Evolutionary conservation across 106 monocot species (phyloP).

Genomic region (Dactylorhiza incarnata): DNA sequence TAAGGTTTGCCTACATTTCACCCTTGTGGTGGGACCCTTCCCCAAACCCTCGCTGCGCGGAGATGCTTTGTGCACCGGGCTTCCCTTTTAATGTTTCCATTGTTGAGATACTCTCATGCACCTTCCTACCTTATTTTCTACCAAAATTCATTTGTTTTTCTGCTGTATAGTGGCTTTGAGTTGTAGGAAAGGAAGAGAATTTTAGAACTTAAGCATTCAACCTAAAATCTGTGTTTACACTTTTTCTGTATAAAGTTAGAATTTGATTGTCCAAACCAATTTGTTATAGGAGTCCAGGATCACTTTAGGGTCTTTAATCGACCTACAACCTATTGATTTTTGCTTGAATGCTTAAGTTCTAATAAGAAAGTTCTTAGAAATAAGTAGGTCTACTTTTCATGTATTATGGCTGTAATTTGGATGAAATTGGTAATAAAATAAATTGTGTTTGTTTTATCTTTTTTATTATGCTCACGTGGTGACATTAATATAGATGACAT

Average conservation of each 20-base stretch:
- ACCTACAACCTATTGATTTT: no score
- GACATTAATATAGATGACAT: not conserved
- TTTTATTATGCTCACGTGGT: not conserved
- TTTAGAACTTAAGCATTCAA: no score
- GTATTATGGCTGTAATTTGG: not conserved
- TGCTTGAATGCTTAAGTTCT: no score
- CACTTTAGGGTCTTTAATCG: no score
- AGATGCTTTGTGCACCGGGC: no score
- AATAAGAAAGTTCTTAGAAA: not conserved
- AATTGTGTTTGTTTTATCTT: not conserved
- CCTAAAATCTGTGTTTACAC: no score
- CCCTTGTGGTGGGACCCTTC: no score
- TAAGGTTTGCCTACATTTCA: no score
- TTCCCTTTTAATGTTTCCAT: not conserved
- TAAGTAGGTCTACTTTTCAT: not conserved
- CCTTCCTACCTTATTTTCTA: not conserved
- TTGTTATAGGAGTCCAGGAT: no score
- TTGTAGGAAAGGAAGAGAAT: not conserved
- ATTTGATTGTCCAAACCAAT: no score
- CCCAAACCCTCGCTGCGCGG: no score
- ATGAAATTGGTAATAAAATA: not conserved
- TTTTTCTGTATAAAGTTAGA: no score
- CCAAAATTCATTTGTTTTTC: not conserved
- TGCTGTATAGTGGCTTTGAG: not conserved
- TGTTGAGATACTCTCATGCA: not conserved